These are phyloP conservation scores for Microsporum ferrugineum DNA, from an alignment of 2,329 filamentous ascomycete genomes.

Conservation along the genomic window DNA sequence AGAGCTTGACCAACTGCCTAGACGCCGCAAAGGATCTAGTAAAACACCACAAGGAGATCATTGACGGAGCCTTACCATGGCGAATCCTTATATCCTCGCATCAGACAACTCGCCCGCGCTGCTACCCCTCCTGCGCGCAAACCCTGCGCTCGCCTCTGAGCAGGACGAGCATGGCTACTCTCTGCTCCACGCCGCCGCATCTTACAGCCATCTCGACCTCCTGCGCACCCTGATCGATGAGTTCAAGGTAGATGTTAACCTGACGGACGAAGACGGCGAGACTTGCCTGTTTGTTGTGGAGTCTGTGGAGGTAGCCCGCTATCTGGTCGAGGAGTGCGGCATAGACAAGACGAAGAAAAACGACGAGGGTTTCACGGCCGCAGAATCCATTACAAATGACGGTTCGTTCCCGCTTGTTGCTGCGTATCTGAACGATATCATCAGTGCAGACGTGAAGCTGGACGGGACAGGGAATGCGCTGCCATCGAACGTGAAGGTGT, in stretches of 20 bases:
- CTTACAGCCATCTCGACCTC: slow-evolving; percentile 77
- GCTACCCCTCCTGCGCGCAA: slow-evolving; percentile 59
- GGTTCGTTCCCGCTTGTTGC: slow-evolving; percentile 66
- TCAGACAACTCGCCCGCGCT: slow-evolving; percentile 69
- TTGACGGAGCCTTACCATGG: slow-evolving; percentile 18
- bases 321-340: slow-evolving; percentile 71
- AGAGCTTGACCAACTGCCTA: too few species aligned
- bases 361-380: slow-evolving; percentile 64
- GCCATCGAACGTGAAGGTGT: slow-evolving; percentile 66
- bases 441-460: slow-evolving; percentile 20
- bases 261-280: slow-evolving; percentile 83
- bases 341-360: slow-evolving; percentile 57
- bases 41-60: slow-evolving; percentile 3
- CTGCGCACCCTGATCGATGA: slow-evolving; percentile 63
- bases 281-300: slow-evolving; percentile 93
- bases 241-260: slow-evolving; percentile 65
- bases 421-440: slow-evolving; percentile 50
- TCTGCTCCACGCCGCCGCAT: slow-evolving; percentile 81
- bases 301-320: slow-evolving; percentile 62
- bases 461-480: slow-evolving; percentile 36
- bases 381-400: slow-evolving; percentile 67
- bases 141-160: slow-evolving; percentile 62
- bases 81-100: slow-evolving; percentile 54
- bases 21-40: slow-evolving; percentile 4
- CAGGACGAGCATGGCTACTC: slow-evolving; percentile 93